phyloP scores from a whole-genome alignment of 768 basidiomycete genomes.

The Russula dissimulans region DNA sequence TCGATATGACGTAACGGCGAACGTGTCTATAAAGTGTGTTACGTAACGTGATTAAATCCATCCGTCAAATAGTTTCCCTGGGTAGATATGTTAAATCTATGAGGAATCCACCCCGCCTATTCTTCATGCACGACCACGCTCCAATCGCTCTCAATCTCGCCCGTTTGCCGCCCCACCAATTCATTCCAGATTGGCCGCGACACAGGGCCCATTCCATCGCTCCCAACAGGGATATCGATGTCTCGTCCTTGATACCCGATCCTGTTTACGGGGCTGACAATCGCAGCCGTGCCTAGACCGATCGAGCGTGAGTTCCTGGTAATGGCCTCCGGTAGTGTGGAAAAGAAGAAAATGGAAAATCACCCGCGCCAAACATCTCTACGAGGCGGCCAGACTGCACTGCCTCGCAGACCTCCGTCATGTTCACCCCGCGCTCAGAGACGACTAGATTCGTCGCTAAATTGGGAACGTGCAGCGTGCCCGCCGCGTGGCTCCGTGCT shows the following conservation, averaged over 20 bases:
- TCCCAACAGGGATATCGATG: constrained; percentile 32
- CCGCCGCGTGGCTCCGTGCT: constrained; percentile 29
- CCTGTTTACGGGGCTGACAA: constrained; percentile 27
- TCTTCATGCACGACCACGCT: constrained; percentile 26
- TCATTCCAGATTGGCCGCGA: constrained; percentile 31
- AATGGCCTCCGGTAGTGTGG: not conserved
- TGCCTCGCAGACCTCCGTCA: constrained; percentile 27
- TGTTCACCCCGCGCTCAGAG: constrained; percentile 26
- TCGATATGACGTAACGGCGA: not conserved
- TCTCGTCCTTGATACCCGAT: constrained; percentile 38
- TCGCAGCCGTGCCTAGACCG: constrained; percentile 33
- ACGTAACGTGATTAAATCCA: not conserved
- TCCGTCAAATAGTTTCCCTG: not conserved
- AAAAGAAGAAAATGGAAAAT: not conserved
- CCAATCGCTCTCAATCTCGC: constrained; percentile 36
- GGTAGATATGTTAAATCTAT: not conserved
- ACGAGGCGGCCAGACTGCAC: constrained; percentile 24
- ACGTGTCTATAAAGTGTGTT: not conserved
- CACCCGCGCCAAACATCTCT: constrained; percentile 28
- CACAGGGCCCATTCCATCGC: constrained; percentile 33
- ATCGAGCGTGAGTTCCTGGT: not conserved
- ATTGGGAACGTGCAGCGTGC: constrained; percentile 21
- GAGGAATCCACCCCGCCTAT: not conserved
- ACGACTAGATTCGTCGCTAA: constrained; percentile 23
- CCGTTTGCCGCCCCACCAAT: constrained; percentile 34